Evolutionary conservation across 106 monocot genomes (phyloP).

Genomic region (Allium sativum): DNA sequence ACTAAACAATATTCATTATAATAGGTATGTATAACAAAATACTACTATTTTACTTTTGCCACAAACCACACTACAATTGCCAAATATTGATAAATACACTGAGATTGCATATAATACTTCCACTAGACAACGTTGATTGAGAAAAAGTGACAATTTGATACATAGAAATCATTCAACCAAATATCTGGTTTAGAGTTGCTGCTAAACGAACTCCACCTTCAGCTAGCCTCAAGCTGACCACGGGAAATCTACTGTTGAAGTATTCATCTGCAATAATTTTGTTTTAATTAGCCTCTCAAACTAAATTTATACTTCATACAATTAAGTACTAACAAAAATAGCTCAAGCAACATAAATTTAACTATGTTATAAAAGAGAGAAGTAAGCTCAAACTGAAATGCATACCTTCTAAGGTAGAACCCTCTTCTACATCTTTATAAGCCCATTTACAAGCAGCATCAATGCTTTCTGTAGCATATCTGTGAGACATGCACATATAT

Average conservation of each 20-base stretch:
- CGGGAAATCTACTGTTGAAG: constrained; percentile 32
- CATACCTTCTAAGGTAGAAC: constrained; percentile 25
- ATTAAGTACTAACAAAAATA: neutral
- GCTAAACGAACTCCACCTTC: constrained; percentile 41
- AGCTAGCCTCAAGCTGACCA: constrained; percentile 32
- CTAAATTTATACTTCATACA: neutral
- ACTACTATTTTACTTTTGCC: too few species aligned
- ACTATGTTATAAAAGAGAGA: too few species aligned
- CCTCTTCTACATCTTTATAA: constrained; percentile 27
- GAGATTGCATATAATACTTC: too few species aligned
- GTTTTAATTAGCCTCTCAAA: neutral
- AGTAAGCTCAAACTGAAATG: neutral
- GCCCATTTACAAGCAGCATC: constrained; percentile 40
- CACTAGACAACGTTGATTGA: too few species aligned
- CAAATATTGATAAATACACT: too few species aligned
- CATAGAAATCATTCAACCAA: too few species aligned
- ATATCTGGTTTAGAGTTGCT: constrained; percentile 40
- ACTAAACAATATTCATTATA: too few species aligned
- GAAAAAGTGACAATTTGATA: too few species aligned
- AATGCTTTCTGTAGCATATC: constrained; percentile 50
- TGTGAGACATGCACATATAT: neutral
- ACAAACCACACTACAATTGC: too few species aligned
- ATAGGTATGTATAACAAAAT: too few species aligned
- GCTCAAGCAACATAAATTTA: neutral
- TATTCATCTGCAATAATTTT: constrained; percentile 36